Evolutionary conservation across 208 protist genomes (phyloP), one percentile per base, ranked within the genome.

Genomic region (Plasmodiophora brassicae): DNA sequence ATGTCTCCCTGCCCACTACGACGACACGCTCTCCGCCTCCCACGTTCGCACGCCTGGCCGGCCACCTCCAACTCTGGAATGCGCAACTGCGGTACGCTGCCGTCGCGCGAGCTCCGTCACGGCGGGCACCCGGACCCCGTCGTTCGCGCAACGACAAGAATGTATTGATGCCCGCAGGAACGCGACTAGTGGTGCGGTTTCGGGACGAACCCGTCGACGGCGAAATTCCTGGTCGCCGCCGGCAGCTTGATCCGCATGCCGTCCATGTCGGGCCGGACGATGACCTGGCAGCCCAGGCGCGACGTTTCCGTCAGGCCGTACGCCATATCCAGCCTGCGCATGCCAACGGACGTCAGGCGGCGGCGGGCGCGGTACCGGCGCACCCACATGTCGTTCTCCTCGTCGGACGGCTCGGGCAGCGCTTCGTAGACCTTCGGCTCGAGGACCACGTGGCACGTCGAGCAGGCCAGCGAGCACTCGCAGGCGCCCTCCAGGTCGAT

Each of bases 401-500:
- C 97, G 87, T 99, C 97, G 20, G 93, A 93, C 0, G 97, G 93
- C 86, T 96, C 94, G 22, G 92, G 90, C 84, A 98, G 95, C 35
- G 93, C 90, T 78, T 97, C 95, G 90, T 94, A 97, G 36, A 91
- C 92, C 41, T 96, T 92, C 78, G 95, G 90, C 41, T 95, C 92
- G 14, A 98, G 85, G 86, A 98, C 97, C 10, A 98, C 95, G 88
- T 99, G 97, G 89, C 97, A 99, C n/a, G 97, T 99, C 45, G 96
- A 98, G 91, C 97, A 99, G 43, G 97, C 97, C 53, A 97, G 95
- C 1, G 95, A 97, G 20, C 95, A 95, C 25, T 96, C 97, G 87
- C 97, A 98, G 32, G 97, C 96, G 20, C 88, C 88, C 88, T 98
- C 97, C 78, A 98, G 94, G 45, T 97, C 96, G 50, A 98, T 91